phyloP scores from a whole-genome alignment of 2,329 filamentous ascomycete species.

The Capronia americana region DNA sequence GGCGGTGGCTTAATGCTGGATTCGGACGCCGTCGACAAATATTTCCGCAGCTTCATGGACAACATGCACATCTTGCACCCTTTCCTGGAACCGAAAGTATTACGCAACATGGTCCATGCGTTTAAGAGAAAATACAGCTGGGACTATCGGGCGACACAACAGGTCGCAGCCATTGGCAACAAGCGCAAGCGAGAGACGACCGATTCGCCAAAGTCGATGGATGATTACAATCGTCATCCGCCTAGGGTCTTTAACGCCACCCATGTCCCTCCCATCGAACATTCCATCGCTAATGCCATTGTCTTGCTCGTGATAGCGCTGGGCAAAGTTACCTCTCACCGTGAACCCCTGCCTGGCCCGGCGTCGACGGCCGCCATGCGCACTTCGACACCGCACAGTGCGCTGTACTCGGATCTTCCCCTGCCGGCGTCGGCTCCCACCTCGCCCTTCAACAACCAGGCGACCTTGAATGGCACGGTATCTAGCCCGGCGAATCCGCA shows the following conservation, averaged over 20 bases:
- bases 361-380: slow-evolving; percentile 43
- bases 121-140: slow-evolving; percentile 59
- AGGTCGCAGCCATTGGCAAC: slow-evolving; percentile 26
- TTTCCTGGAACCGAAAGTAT: slow-evolving; percentile 62
- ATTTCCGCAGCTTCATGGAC: slow-evolving; percentile 63
- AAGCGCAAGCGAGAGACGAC: slow-evolving; percentile 40
- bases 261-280: slow-evolving; percentile 44
- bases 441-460: slow-evolving; percentile 34
- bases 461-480: slow-evolving; percentile 31
- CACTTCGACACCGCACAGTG: slow-evolving; percentile 41
- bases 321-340: slow-evolving; percentile 76
- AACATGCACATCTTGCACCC: slow-evolving; percentile 70
- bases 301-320: slow-evolving; percentile 83
- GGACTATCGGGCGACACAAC: slow-evolving; percentile 30
- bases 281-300: slow-evolving; percentile 79
- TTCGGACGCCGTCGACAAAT: slow-evolving; percentile 54
- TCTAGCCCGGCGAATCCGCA: slow-evolving; percentile 49
- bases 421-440: slow-evolving; percentile 39
- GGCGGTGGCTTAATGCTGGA: slow-evolving; percentile 62
- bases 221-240: slow-evolving; percentile 30
- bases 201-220: slow-evolving; percentile 33
- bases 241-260: slow-evolving; percentile 37
- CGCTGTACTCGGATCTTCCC: slow-evolving; percentile 35
- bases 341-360: slow-evolving; percentile 58
- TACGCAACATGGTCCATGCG: slow-evolving; percentile 59